Evolutionary conservation across 1,284 basidiomycete genomes (phyloP), one percentile per base, ranked within the genome.

Genomic region (Sparassis latifolia): DNA sequence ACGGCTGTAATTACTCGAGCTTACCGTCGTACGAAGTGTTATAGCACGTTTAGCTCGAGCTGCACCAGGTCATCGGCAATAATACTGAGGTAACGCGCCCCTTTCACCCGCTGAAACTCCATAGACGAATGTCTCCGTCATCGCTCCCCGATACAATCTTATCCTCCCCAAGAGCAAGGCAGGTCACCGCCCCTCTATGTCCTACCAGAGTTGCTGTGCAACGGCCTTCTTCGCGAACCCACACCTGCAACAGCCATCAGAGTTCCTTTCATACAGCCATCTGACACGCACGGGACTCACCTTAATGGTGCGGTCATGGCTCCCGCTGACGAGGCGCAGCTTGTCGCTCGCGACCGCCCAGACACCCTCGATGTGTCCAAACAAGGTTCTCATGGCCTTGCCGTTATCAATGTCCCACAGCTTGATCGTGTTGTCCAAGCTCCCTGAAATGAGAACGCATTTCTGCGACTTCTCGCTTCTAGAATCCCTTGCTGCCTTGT

Each of bases 361-460:
- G 5, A 99, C 93, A 50, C 97, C 97, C 64, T 97, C 93, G 57
- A 94, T 92, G 66, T 97, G 94, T 0, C 96, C 97, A 66, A 99
- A 99, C 52, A 97, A 77, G 33, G 97, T 98, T 59, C 82, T 77
- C 45, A 82, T 74, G 44, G 86, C 81, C 58, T 86, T 82, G 30
- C 89, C 92, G 1, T 84, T 84, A 58, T 96, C 91, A 41, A 98
- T 84, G 63, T 98, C 94, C 97, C 97, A 99, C 12, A 96, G 64
- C 68, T 93, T 94, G 71, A 99, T 86, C 10, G 94, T 98, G 65
- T 98, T 98, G 67, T 99, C 96, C 55, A 98, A 75, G 59, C 88
- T 89, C 4, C 94, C 95, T 0, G 92, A 92, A 52, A 97, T 83
- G 49, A 99, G 78, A 10, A 96, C 72, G 2, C 92, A 86, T 53